Percentiles rank a stretch among this genome's conserved stretches.
Conservation (phyloP, 768 basidiomycete genomes). For the Mycena belliarum region DNA sequence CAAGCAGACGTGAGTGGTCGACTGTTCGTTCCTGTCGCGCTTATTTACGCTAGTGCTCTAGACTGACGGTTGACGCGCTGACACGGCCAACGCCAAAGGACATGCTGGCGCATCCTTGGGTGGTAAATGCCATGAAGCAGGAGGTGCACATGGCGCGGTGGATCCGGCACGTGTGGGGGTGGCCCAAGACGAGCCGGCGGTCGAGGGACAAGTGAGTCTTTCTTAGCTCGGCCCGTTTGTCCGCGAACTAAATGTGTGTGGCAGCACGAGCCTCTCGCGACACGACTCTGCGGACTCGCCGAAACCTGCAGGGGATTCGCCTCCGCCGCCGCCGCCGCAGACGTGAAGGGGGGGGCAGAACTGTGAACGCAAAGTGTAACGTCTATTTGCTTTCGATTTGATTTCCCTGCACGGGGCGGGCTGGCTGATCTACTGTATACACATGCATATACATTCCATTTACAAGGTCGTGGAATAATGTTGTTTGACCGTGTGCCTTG, state of each 20-base stretch:
- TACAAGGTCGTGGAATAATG: too few relatives aligned
- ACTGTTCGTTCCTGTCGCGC: neutral
- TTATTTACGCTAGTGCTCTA: slow-evolving; percentile 32
- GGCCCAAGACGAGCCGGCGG: slow-evolving; percentile 54
- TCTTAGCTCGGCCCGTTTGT: neutral
- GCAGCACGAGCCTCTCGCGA: slow-evolving; percentile 6
- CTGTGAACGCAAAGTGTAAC: too few relatives aligned
- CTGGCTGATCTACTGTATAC: too few relatives aligned
- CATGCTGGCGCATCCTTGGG: slow-evolving; percentile 85
- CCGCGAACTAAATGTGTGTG: neutral
- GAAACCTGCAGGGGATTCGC: neutral
- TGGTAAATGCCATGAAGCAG: slow-evolving; percentile 70
- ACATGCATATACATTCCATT: too few relatives aligned
- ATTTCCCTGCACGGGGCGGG: too few relatives aligned
- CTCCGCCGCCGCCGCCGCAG: too few relatives aligned
- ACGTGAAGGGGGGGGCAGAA: too few relatives aligned
- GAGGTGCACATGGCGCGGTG: slow-evolving; percentile 89
- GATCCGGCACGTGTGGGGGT: slow-evolving; percentile 84
- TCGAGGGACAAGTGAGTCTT: slow-evolving; percentile 44
- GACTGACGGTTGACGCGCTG: slow-evolving; percentile 68
- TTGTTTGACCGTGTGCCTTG: too few relatives aligned
- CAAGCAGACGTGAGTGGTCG: slow-evolving; percentile 64
- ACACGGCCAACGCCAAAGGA: slow-evolving; percentile 80
- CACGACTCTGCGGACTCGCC: slow-evolving; percentile 4
- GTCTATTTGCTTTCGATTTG: too few relatives aligned